These are phyloP conservation scores for Auricularia heimuer DNA, from an alignment of 768 basidiomycete genomes.

Conservation along the genomic window DNA sequence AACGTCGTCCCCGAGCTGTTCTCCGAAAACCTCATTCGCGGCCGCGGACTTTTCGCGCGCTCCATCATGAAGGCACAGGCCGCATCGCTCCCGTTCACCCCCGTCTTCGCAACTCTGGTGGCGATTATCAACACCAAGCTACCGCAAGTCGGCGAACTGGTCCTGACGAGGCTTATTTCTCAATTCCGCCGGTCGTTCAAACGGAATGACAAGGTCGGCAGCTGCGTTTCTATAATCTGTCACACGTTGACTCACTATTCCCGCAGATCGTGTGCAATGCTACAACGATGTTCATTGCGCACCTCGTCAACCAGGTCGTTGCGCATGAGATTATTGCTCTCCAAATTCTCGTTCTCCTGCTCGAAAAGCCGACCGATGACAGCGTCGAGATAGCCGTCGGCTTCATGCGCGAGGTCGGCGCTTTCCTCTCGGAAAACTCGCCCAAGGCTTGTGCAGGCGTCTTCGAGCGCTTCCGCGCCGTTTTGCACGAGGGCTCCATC, in stretches of 20 bases:
- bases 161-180: slow-evolving; percentile 80
- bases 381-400: slow-evolving; percentile 98
- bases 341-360: slow-evolving; percentile 89
- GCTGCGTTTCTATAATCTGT: background rate
- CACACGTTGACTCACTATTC: background rate
- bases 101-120: slow-evolving; percentile 90
- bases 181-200: slow-evolving; percentile 94
- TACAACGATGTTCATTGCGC: slow-evolving; percentile 71
- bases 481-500: slow-evolving; percentile 89
- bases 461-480: slow-evolving; percentile 93
- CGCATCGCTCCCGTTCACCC: slow-evolving; percentile 69
- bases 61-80: slow-evolving; percentile 98
- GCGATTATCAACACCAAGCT: slow-evolving; percentile 95
- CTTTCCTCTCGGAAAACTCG: slow-evolving; percentile 85
- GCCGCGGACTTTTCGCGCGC: slow-evolving; percentile 83
- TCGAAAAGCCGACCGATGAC: slow-evolving; percentile 93
- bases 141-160: slow-evolving; percentile 82
- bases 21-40: slow-evolving; percentile 86
- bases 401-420: slow-evolving; percentile 94
- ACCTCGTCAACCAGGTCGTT: slow-evolving; percentile 63
- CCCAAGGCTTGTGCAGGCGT: slow-evolving; percentile 93
- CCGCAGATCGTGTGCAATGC: slow-evolving; percentile 45
- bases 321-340: slow-evolving; percentile 92
- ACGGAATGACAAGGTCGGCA: slow-evolving; percentile 87
- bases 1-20: slow-evolving; percentile 86